Percentiles rank a stretch among this genome's conserved stretches.
These are phyloP conservation scores for Lachancea dasiensis DNA, from an alignment of 805 yeast genomes.

Conservation along the genomic window DNA sequence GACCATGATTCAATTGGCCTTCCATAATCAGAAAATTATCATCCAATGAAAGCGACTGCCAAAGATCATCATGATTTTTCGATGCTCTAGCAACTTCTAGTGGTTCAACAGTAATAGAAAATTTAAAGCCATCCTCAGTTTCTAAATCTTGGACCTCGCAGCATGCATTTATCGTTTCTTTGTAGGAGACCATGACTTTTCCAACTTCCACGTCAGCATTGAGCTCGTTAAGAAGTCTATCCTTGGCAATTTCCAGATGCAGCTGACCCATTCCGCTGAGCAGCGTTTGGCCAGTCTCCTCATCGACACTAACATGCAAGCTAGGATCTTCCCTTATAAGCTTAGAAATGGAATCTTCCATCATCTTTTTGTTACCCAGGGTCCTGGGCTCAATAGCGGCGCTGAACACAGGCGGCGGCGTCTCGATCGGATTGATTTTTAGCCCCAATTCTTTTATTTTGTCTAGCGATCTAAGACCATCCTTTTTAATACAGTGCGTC, in stretches of 20 bases:
- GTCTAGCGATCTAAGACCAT: conserved; percentile 40
- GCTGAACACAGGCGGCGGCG: conserved; percentile 92
- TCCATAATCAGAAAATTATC: conserved; percentile 33
- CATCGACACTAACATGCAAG: conserved; percentile 57
- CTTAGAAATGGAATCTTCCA: conserved; percentile 62
- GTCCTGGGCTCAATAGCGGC: conserved; percentile 78
- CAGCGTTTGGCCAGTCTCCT: conserved; percentile 88
- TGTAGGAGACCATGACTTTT: conserved; percentile 82
- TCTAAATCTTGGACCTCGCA: conserved; percentile 11
- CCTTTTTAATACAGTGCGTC: conserved; percentile 49
- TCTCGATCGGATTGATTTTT: conserved; percentile 63
- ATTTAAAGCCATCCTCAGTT: conserved; percentile 18
- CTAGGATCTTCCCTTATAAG: conserved; percentile 90
- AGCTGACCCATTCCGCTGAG: conserved; percentile 98
- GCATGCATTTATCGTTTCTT: conserved; percentile 49
- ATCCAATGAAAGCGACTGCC: conserved; percentile 30
- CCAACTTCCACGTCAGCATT: conserved; percentile 78
- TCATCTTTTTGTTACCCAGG: conserved; percentile 67
- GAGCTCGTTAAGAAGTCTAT: conserved; percentile 72
- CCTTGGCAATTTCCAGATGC: conserved; percentile 83
- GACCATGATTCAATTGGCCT: conserved; percentile 19
- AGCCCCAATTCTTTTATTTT: conserved; percentile 36
- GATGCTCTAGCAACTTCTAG: conserved; percentile 24
- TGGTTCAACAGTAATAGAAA: conserved; percentile 19
- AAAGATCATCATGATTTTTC: conserved; percentile 24